phyloP scores from a whole-genome alignment of 1,139 yeast species.

The Yamadazyma epiphylla region DNA sequence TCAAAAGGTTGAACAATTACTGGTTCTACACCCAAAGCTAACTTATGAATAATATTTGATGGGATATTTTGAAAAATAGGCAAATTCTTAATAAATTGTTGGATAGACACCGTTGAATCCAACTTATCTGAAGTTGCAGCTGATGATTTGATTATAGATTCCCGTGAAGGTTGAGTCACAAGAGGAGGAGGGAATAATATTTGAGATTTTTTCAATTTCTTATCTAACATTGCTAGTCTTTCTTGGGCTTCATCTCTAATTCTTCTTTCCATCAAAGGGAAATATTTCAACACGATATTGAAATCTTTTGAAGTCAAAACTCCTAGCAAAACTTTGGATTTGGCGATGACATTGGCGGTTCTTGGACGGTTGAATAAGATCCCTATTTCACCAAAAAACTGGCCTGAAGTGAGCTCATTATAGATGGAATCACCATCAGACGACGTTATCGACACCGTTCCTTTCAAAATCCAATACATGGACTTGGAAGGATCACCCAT shows the following conservation, averaged over 20 bases:
- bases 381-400: constrained; percentile 78
- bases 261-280: constrained; percentile 62
- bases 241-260: constrained; percentile 79
- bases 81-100: constrained; percentile 53
- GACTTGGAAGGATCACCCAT: constrained; percentile 73
- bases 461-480: constrained; percentile 77
- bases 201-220: constrained; percentile 36
- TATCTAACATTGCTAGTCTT: constrained; percentile 65
- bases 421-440: constrained; percentile 73
- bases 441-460: constrained; percentile 68
- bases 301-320: constrained; percentile 64
- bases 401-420: constrained; percentile 66
- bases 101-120: constrained; percentile 51
- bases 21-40: constrained; percentile 63
- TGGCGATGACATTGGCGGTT: constrained; percentile 76
- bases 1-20: constrained; percentile 51
- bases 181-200: constrained; percentile 3
- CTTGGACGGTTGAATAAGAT: constrained; percentile 70
- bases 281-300: constrained; percentile 54
- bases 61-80: constrained; percentile 60
- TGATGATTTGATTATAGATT: not conserved
- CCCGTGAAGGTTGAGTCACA: constrained; percentile 1
- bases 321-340: constrained; percentile 62
- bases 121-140: constrained; percentile 9
- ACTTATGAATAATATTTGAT: constrained; percentile 52